phyloP scores from a whole-genome alignment of 768 basidiomycete genomes.

The Kwoniella newhampshirensis region DNA sequence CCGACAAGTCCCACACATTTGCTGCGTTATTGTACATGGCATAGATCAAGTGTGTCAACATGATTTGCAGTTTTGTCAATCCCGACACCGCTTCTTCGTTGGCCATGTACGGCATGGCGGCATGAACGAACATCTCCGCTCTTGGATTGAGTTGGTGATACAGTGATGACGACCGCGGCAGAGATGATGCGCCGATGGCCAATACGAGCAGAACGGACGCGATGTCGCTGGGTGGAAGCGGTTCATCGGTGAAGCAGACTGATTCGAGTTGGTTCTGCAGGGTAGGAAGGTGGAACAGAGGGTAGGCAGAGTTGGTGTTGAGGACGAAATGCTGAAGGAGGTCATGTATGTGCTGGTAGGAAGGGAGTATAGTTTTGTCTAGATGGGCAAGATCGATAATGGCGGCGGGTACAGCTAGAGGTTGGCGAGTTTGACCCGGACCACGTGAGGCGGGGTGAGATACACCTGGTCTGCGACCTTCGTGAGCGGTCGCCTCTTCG shows the following conservation, averaged over 20 bases:
- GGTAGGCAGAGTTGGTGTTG: constrained; percentile 19
- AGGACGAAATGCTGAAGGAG: constrained; percentile 5
- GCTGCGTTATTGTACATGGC: constrained; percentile 16
- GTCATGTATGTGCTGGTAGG: constrained; percentile 1
- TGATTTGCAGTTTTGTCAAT: constrained; percentile 14
- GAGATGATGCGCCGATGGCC: constrained; percentile 5
- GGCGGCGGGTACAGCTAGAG: not conserved
- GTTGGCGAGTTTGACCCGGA: too few species aligned
- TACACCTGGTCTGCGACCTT: too few species aligned
- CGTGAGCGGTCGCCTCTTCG: too few species aligned
- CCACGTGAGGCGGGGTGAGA: too few species aligned
- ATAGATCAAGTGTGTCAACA: constrained; percentile 18
- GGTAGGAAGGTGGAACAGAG: constrained; percentile 24
- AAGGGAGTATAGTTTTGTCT: not conserved
- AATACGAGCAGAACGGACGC: constrained; percentile 8
- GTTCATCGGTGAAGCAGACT: constrained; percentile 12
- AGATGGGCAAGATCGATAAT: not conserved
- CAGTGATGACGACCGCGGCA: not conserved
- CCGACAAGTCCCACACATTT: constrained; percentile 25
- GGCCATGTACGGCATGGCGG: not conserved
- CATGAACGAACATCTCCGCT: constrained; percentile 2
- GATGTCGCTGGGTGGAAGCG: not conserved
- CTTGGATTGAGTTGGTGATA: not conserved
- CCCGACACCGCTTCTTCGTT: not conserved
- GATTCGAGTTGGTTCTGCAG: constrained; percentile 10